Evolutionary conservation across 106 monocot genomes (phyloP), one percentile per base, ranked within the genome.

Genomic region (Allium sativum): DNA sequence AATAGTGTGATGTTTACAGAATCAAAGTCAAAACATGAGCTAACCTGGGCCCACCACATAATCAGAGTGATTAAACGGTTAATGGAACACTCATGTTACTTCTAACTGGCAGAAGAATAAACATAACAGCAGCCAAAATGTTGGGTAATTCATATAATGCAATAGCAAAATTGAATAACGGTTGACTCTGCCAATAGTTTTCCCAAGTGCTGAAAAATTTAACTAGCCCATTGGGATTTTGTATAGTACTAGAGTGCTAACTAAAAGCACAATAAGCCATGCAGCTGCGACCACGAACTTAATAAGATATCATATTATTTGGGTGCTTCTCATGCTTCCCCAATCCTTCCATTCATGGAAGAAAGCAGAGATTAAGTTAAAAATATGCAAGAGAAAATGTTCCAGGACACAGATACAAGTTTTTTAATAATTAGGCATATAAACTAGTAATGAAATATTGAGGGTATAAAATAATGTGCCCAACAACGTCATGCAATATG

Each of bases 321-420:
- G 95, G 4, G 70, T 82, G 62, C 69, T 90, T 56, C 69, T 69
- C 95, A 95, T 82, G 68, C 73, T 84, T 70, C 90, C 90, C 95
- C 90, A 87, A 50, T 86, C 84, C 73, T 90, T 95, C 87, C 86
- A 95, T n/a, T n/a, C n/a, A n/a, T n/a, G n/a, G n/a, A n/a, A n/a
- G n/a, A n/a, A n/a, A n/a, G n/a, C n/a, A n/a, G n/a, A n/a, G n/a
- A n/a, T n/a, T n/a, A n/a, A n/a, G n/a, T n/a, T n/a, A n/a, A n/a
- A n/a, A n/a, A n/a, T n/a, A n/a, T n/a, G n/a, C n/a, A n/a, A n/a
- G n/a, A n/a, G n/a, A n/a, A n/a, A n/a, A n/a, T n/a, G n/a, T n/a
- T n/a, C n/a, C n/a, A n/a, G n/a, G n/a, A n/a, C n/a, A n/a, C n/a
- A n/a, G n/a, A n/a, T n/a, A n/a, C n/a, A n/a, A n/a, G n/a, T n/a